Evolutionary conservation across 305 asterid genomes (phyloP).

Genomic region (Euphrasia arctica): DNA sequence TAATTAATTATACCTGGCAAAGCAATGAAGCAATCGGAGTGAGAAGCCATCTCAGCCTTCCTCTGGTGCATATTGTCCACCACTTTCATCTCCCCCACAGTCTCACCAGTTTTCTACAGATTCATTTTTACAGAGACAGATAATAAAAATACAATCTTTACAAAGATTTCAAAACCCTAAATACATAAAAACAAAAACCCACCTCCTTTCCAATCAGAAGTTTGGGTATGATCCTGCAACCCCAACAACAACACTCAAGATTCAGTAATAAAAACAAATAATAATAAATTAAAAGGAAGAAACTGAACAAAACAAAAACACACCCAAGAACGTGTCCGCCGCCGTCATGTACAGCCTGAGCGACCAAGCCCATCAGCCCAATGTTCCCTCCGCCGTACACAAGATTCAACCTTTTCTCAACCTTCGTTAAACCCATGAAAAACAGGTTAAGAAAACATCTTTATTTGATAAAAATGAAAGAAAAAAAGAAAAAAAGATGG

Average conservation of each 20-base stretch:
- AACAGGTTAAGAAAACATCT: neutral
- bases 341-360: slow-evolving; percentile 56
- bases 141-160: slow-evolving; percentile 28
- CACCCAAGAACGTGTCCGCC: slow-evolving; percentile 71
- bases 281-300: neutral
- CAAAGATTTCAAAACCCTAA: neutral
- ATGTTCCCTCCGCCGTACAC: slow-evolving; percentile 79
- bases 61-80: slow-evolving; percentile 79
- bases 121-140: neutral
- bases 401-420: slow-evolving; percentile 55
- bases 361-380: slow-evolving; percentile 69
- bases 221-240: slow-evolving; percentile 61
- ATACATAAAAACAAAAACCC: neutral
- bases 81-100: slow-evolving; percentile 49
- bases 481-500: neutral
- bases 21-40: slow-evolving; percentile 74
- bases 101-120: slow-evolving; percentile 59
- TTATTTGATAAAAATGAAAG: neutral
- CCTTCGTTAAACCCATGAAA: slow-evolving; percentile 36
- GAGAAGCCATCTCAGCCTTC: slow-evolving; percentile 72
- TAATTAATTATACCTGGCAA: slow-evolving; percentile 46
- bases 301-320: neutral
- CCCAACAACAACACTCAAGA: too few relatives aligned
- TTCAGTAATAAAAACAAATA: neutral
- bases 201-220: slow-evolving; percentile 74